Percentiles rank a stretch among this genome's conserved stretches.
Evolutionary conservation across 164 flowering plant genomes (phyloP).

Genomic region (Annona squamosa): DNA sequence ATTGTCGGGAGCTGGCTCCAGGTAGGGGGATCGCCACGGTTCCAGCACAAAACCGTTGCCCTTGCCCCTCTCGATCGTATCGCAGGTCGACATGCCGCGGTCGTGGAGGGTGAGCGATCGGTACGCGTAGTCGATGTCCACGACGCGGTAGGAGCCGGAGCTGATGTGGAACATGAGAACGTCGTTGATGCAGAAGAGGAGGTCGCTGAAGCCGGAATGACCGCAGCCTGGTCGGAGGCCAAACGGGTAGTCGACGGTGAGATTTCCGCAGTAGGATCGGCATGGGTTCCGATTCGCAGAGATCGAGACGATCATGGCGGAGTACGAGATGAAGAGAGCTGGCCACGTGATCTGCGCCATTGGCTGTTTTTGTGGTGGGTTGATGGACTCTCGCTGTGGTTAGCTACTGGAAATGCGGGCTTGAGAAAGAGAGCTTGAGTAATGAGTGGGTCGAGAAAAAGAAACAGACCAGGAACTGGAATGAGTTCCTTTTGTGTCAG

Average conservation of each 20-base stretch:
- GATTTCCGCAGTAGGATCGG: constrained; percentile 78
- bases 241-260: constrained; percentile 82
- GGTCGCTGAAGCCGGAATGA: constrained; percentile 66
- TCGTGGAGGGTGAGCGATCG: constrained; percentile 66
- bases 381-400: background rate
- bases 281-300: constrained; percentile 27
- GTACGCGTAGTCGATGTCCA: constrained; percentile 77
- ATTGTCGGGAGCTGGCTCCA: constrained; percentile 63
- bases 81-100: constrained; percentile 73
- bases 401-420: background rate
- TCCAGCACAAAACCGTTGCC: constrained; percentile 83
- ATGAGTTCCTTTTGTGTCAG: background rate
- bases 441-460: background rate
- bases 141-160: constrained; percentile 89
- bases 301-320: constrained; percentile 2
- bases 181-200: constrained; percentile 77
- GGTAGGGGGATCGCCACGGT: constrained; percentile 52
- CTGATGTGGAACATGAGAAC: constrained; percentile 76
- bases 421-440: background rate
- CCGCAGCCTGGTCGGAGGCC: constrained; percentile 69
- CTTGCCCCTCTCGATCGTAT: constrained; percentile 37
- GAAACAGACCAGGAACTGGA: background rate
- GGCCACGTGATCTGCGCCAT: constrained; percentile 19
- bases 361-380: background rate
- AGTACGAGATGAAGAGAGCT: constrained; percentile 5